These are phyloP conservation scores for Botrytis cinerea DNA, from an alignment of 2,329 filamentous ascomycete species.

Conservation along the genomic window DNA sequence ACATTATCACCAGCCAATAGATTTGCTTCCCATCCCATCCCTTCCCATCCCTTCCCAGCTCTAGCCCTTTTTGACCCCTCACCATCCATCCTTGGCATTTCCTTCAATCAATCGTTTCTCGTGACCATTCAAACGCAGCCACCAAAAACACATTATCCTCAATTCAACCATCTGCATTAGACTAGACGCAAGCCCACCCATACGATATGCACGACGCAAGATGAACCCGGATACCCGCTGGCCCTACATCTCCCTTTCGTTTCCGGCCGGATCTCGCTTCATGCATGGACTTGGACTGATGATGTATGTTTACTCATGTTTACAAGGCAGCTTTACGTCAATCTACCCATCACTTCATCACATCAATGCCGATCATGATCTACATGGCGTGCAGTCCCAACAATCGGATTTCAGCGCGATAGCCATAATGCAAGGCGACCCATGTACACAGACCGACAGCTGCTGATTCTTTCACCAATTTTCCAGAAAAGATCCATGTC, in stretches of 20 bases:
- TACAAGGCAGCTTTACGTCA: slow-evolving; percentile 10
- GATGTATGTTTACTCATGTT: not conserved
- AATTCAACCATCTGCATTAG: not conserved
- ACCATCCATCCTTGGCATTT: not conserved
- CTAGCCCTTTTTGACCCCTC: not conserved
- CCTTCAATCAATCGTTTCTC: not conserved
- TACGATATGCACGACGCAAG: not conserved
- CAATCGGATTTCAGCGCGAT: slow-evolving; percentile 1
- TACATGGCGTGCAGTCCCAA: not conserved
- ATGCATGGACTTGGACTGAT: not conserved
- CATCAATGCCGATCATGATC: slow-evolving; percentile 8
- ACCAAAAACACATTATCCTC: not conserved
- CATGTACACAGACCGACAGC: not conserved
- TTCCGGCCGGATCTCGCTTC: not conserved
- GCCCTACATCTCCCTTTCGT: not conserved
- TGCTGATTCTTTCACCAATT: not conserved
- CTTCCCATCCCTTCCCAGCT: not conserved
- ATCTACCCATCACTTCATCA: not conserved
- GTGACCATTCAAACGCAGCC: not conserved
- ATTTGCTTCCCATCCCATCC: not conserved
- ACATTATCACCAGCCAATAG: not conserved
- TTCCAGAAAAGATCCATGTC: not conserved
- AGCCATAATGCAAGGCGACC: not conserved
- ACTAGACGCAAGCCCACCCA: not conserved
- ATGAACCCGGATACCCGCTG: not conserved